Conservation (phyloP, 1,284 basidiomycete genomes). For the Ceratorhiza oryzae-sativae region DNA sequence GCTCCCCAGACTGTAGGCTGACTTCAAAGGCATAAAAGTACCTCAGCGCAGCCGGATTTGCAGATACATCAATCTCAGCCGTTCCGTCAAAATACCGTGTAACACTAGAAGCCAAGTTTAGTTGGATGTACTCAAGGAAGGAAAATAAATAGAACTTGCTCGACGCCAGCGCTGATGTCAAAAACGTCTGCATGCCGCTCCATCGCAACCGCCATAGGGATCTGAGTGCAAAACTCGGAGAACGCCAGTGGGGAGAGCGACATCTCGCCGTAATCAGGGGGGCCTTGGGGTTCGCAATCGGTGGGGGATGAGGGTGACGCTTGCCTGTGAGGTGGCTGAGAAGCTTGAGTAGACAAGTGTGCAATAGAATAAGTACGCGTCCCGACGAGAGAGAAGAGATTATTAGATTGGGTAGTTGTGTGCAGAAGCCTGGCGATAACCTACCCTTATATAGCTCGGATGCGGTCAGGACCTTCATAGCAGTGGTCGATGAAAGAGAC, state of each 20-base stretch:
- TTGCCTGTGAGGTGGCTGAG: conserved; percentile 25
- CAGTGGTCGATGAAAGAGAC: conserved; percentile 5
- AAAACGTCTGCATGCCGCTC: conserved; percentile 31
- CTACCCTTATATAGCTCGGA: conserved; percentile 31
- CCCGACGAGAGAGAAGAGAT: background rate
- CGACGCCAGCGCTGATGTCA: conserved; percentile 35
- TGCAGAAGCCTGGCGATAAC: background rate
- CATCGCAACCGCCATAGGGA: conserved; percentile 33
- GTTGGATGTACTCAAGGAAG: background rate
- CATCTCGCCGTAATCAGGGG: conserved; percentile 9
- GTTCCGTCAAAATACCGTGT: conserved; percentile 38
- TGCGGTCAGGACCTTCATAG: conserved; percentile 17
- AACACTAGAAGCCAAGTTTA: conserved; percentile 16
- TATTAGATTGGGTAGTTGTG: conserved; percentile 20
- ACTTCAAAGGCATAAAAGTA: conserved; percentile 36
- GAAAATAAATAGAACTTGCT: conserved; percentile 18
- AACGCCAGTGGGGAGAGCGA: conserved; percentile 26
- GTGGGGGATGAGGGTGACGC: background rate
- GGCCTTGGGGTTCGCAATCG: background rate
- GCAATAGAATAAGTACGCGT: background rate
- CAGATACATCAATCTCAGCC: conserved; percentile 19
- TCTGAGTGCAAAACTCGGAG: conserved; percentile 31
- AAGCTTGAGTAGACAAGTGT: conserved; percentile 16
- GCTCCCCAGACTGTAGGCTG: conserved; percentile 25
- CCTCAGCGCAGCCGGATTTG: conserved; percentile 24